These are phyloP conservation scores for Aspergillus terreus DNA, from an alignment of 2,329 filamentous ascomycete genomes.

Conservation along the genomic window DNA sequence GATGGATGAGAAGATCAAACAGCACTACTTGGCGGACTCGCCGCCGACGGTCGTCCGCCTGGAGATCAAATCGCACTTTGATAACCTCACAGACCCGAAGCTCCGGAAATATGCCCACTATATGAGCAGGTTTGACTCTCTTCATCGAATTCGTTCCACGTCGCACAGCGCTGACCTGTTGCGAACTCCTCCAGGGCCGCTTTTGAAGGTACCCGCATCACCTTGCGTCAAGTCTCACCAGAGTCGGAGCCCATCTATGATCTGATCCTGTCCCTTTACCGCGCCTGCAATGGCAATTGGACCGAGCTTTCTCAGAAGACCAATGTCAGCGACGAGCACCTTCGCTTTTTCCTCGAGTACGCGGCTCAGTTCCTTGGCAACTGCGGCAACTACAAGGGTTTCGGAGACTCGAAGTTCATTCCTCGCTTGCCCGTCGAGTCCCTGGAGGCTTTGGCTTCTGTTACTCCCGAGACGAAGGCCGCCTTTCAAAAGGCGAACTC, in stretches of 20 bases:
- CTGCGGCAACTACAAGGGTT: constrained; percentile 80
- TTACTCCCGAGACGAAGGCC: constrained; percentile 56
- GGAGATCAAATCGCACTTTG: constrained; percentile 90
- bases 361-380: constrained; percentile 76
- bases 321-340: constrained; percentile 59
- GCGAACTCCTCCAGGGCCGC: constrained; percentile 57
- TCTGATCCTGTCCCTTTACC: constrained; percentile 71
- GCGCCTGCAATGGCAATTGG: constrained; percentile 67
- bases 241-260: constrained; percentile 80
- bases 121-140: constrained; percentile 63
- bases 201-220: constrained; percentile 72
- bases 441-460: constrained; percentile 62
- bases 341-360: constrained; percentile 71
- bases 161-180: constrained; percentile 2
- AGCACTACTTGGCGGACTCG: constrained; percentile 83
- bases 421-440: constrained; percentile 64
- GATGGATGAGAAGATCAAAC: constrained; percentile 41
- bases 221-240: constrained; percentile 75
- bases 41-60: constrained; percentile 85
- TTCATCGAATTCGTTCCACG: background rate
- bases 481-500: constrained; percentile 63
- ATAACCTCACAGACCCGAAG: constrained; percentile 52
- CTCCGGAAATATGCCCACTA: constrained; percentile 91
- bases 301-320: constrained; percentile 61
- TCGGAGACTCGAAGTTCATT: constrained; percentile 80